Base-by-base conservation (phyloP, 2,329 filamentous ascomycete species). In the Fusarium bactridioides region DNA sequence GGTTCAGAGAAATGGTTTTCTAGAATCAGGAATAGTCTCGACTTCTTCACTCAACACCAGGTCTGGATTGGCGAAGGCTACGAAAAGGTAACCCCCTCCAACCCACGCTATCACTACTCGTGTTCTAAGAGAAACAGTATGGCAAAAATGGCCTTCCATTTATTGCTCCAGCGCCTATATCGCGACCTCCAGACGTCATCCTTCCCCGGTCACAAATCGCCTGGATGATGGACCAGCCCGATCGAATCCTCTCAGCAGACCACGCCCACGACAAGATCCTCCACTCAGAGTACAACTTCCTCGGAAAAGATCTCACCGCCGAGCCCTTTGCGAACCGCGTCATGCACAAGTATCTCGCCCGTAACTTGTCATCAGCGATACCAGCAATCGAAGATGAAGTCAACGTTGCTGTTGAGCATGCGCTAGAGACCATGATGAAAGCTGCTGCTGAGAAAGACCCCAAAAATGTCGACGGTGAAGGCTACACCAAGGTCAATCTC, bases 191-290 rank as follows among this genome's bases (percentile, higher is more conserved):
- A 27, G 84, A 86, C 48, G 81, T 86, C 43, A 81, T 86, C 55
- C 77, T 86, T 8, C 85, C 85, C 5, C 79, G 78, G 7, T 81
- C 80, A 2, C 83, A 85, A 72, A 81, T 84, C 13, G 74, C 78
- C 13, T 86, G 85, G 85, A 80, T 86, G 75, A 80, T 86, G 64
- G 83, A 85, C 45, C 82, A 84, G 70, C 84, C 85, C n/a, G 85
- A 86, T 61, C 73, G 76, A 33, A 72, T 83, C 5, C 76, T 86
- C 33, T 85, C 83, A 4, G 78, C 83, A 1, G 76, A 81, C 55
- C 77, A 81, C 4, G 84, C 85, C 1, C 84, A 85, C 69, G 79
- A 81, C 47, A 78, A 79, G n/a, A 67, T 81, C 8, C 74, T 84
- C 2, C 80, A 82, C 59, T 76, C 77, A 27, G 74, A 81, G 37